phyloP scores from a whole-genome alignment of 306 rosid genomes.

The Astragalus glycyphyllos region DNA sequence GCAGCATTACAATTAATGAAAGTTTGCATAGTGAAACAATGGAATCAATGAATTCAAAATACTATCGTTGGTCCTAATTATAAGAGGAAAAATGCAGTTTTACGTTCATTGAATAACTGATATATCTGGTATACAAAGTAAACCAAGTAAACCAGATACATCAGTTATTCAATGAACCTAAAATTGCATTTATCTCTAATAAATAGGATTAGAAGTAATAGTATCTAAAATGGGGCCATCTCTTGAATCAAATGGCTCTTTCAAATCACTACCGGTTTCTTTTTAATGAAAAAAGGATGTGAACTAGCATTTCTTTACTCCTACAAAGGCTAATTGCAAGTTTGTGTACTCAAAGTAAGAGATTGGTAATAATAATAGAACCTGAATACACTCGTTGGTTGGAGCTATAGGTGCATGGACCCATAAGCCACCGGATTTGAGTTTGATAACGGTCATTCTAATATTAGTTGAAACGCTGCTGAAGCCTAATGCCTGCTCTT shows the following conservation, averaged over 20 bases:
- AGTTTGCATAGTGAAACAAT: slow-evolving; percentile 32
- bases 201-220: no score
- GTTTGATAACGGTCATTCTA: slow-evolving; percentile 94
- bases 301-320: background rate
- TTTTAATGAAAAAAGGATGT: background rate
- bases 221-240: no score
- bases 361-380: slow-evolving; percentile 44
- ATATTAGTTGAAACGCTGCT: slow-evolving; percentile 98
- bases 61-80: background rate
- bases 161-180: no score
- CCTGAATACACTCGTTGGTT: slow-evolving; percentile 97
- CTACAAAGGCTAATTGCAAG: slow-evolving; percentile 15
- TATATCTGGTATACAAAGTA: no score
- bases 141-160: no score
- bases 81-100: no score
- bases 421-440: slow-evolving; percentile 96
- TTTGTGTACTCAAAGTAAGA: slow-evolving; percentile 25
- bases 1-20: slow-evolving; percentile 9
- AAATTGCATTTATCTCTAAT: no score
- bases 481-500: slow-evolving; percentile 98
- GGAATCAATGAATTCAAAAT: slow-evolving; percentile 9
- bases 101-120: no score
- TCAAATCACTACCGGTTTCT: background rate
- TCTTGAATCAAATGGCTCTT: no score
- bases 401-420: slow-evolving; percentile 98